These are phyloP conservation scores for Gossypium thurberi DNA, from an alignment of 345 rosid species.

Conservation along the genomic window DNA sequence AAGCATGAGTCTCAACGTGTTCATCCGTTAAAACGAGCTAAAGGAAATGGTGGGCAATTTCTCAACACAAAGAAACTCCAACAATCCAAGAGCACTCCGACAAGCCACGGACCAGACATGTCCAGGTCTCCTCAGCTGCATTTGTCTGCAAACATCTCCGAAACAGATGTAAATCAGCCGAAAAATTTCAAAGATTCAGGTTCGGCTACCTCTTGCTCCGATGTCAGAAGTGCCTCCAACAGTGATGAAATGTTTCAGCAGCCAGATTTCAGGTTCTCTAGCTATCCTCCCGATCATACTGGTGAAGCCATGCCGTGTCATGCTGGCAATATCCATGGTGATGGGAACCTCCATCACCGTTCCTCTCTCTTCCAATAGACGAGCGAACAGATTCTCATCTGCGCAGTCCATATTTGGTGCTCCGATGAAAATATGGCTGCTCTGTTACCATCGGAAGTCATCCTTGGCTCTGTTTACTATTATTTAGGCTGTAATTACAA, in stretches of 20 bases:
- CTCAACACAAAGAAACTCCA: constrained; percentile 47
- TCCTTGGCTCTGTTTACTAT: constrained; percentile 67
- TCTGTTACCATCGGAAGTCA: constrained; percentile 68
- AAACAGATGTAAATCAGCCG: too few species aligned
- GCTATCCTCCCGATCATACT: constrained; percentile 27
- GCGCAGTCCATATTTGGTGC: constrained; percentile 13
- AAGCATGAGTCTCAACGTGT: constrained; percentile 81
- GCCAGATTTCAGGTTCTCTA: constrained; percentile 47
- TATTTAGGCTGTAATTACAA: background rate
- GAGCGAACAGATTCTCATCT: constrained; percentile 13
- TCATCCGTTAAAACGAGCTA: constrained; percentile 71
- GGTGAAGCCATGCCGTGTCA: constrained; percentile 25
- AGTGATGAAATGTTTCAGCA: constrained; percentile 38
- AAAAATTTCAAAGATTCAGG: too few species aligned
- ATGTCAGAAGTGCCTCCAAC: constrained; percentile 37
- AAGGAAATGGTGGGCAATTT: constrained; percentile 82
- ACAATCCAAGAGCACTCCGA: constrained; percentile 27
- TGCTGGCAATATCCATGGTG: constrained; percentile 30
- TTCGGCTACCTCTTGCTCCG: constrained; percentile 44
- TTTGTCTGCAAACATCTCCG: too few species aligned
- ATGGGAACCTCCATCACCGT: constrained; percentile 35
- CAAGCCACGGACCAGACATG: constrained; percentile 18
- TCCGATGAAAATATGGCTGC: constrained; percentile 30
- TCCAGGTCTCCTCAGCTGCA: constrained; percentile 14
- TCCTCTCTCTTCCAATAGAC: constrained; percentile 22